These are phyloP conservation scores for Saturnispora quitensis DNA, from an alignment of 805 yeast genomes.

Conservation along the genomic window DNA sequence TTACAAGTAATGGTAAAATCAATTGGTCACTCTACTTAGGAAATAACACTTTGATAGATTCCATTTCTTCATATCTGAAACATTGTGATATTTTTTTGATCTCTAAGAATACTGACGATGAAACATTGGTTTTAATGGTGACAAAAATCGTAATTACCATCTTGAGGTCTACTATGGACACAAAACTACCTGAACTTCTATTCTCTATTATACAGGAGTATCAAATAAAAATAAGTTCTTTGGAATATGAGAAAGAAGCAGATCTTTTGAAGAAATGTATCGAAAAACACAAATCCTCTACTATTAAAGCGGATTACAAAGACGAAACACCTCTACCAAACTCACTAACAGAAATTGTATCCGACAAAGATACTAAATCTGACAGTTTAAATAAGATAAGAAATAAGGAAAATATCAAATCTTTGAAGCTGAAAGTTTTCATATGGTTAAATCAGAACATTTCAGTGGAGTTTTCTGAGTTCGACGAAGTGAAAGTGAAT, in stretches of 20 bases:
- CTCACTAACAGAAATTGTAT: background rate
- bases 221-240: background rate
- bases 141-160: constrained; percentile 18
- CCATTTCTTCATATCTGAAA: constrained; percentile 13
- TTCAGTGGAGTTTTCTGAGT: constrained; percentile 15
- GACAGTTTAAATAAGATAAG: background rate
- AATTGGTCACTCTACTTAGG: constrained; percentile 18
- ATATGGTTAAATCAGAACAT: constrained; percentile 27
- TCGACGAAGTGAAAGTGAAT: constrained; percentile 1
- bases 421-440: constrained; percentile 21
- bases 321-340: background rate
- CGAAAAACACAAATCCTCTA: background rate
- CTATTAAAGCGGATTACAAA: constrained; percentile 3
- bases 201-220: background rate
- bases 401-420: constrained; percentile 11
- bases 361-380: background rate
- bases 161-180: constrained; percentile 9
- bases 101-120: constrained; percentile 1
- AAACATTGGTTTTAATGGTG: constrained; percentile 16
- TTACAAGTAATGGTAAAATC: constrained; percentile 11
- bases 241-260: background rate
- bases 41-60: constrained; percentile 12
- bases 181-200: constrained; percentile 10
- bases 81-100: background rate
- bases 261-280: background rate